phyloP scores from a whole-genome alignment of 73 alveolate genomes.

The Uronychia setigera region DNA sequence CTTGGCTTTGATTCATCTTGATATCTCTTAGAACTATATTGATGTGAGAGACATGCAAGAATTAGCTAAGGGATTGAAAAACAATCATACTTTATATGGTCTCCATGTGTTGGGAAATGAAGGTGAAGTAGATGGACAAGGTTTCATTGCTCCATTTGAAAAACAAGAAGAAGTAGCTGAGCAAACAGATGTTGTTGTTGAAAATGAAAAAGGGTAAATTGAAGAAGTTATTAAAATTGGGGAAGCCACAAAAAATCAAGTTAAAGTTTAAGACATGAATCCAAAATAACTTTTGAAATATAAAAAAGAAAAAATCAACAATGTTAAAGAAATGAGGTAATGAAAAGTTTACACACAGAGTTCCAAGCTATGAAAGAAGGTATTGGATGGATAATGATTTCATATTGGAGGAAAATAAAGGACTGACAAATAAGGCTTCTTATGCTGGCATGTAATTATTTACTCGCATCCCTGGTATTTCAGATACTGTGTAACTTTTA shows the following conservation, averaged over 20 bases:
- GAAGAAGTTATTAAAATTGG: not conserved
- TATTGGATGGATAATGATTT: not conserved
- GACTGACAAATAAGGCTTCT: not conserved
- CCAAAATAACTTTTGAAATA: not conserved
- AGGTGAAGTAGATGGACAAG: not conserved
- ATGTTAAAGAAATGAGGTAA: not conserved
- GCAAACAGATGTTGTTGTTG: not conserved
- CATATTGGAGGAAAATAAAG: not conserved
- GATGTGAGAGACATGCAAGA: not conserved
- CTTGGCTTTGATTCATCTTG: not conserved
- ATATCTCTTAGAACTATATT: not conserved
- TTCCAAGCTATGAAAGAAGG: not conserved
- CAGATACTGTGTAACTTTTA: too few species aligned
- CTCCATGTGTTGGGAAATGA: slow-evolving; percentile 5
- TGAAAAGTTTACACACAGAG: not conserved
- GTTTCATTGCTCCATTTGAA: not conserved
- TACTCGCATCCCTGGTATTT: slow-evolving; percentile 1
- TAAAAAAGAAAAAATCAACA: too few species aligned
- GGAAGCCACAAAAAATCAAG: not conserved
- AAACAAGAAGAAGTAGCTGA: not conserved
- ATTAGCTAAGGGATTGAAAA: not conserved
- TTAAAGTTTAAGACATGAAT: not conserved
- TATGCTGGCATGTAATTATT: not conserved
- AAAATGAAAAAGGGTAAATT: not conserved
- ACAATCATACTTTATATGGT: slow-evolving; percentile 3